A percentile compares a stretch with the other conserved stretches of the same genome.
Evolutionary conservation across 805 yeast genomes (phyloP).

Genomic region (Phaffomyces thermotolerans): DNA sequence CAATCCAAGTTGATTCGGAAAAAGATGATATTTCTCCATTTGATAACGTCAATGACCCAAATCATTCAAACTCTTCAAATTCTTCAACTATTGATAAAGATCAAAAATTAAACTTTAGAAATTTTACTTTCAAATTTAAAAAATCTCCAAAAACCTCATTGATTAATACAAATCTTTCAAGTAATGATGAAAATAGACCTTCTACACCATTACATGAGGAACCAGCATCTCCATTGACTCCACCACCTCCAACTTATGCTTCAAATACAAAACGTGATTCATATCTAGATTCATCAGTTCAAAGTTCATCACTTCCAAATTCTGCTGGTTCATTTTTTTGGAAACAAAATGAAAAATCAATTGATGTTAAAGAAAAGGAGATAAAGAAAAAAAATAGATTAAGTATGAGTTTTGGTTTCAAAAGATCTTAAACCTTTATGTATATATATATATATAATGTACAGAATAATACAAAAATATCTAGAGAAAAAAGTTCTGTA

Average conservation of each 20-base stretch:
- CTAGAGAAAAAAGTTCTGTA: no score
- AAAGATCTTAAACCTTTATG: neutral
- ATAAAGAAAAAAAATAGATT: slow-evolving; percentile 17
- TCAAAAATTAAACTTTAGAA: neutral
- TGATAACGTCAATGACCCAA: slow-evolving; percentile 11
- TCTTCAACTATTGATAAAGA: slow-evolving; percentile 1
- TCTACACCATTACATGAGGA: neutral
- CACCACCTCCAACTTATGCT: slow-evolving; percentile 4
- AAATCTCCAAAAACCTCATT: neutral
- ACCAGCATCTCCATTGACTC: neutral
- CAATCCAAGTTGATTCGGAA: neutral
- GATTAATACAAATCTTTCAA: no score
- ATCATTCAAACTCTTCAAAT: slow-evolving; percentile 16
- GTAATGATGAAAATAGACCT: neutral
- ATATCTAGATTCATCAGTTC: neutral
- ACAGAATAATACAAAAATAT: no score
- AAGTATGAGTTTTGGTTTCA: slow-evolving; percentile 20
- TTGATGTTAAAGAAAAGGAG: slow-evolving; percentile 3
- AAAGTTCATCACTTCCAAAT: neutral
- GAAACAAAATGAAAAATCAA: neutral
- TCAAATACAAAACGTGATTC: slow-evolving; percentile 10
- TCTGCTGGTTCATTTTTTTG: neutral
- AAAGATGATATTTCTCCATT: slow-evolving; percentile 15
- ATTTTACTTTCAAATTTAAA: slow-evolving; percentile 2
- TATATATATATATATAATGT: no score